Evolutionary conservation across 352 stramenopile genomes (phyloP), one percentile per base, ranked within the genome.

Genomic region (Phytophthora cryptogea): DNA sequence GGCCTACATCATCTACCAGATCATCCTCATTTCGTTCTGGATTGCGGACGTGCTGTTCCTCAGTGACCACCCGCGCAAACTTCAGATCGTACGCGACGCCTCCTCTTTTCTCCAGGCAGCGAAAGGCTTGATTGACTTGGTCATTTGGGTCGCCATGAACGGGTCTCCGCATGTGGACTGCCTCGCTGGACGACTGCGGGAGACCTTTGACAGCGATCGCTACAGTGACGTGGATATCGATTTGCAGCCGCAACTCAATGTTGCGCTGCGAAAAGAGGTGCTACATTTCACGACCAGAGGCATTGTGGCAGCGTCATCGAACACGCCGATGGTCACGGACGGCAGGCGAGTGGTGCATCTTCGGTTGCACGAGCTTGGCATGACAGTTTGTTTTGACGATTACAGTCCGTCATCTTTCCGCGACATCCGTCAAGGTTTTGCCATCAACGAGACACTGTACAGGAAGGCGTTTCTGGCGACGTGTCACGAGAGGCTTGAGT

Each of bases 231-330:
- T 92, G 3, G 80, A 92, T 41, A 86, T 94, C 35, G 81, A 92
- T 56, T 68, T 92, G 0, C 78, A 94, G 63, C 85, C 85, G 4
- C 87, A 96, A 50, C 70, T 96, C 20, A 96, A 96, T 59, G 74
- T 90, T 2, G 88, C 83, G 9, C 49, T 96, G 47, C 80, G 88
- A 5, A 94, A 93, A 51, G 88, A 96, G 63, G 86, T 96, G 39
- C 79, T 96, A 40, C 84, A 94, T 43, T 96, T 95, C 46, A 94
- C 88, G 14, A 96, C 87, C 2, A 79, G 85, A 39, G 88, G 88
- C 6, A 83, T 96, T 20, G 84, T 94, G 2, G 85, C 85, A 14
- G 83, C 85, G 14, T 92, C 83, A 23, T 76, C 78, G 1, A 91
- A 92, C 54, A 74, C 78, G 2, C 67, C 66, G 0, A 86, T 83